Conservation (phyloP, 768 basidiomycete species). For the Pleurotus giganteus region DNA sequence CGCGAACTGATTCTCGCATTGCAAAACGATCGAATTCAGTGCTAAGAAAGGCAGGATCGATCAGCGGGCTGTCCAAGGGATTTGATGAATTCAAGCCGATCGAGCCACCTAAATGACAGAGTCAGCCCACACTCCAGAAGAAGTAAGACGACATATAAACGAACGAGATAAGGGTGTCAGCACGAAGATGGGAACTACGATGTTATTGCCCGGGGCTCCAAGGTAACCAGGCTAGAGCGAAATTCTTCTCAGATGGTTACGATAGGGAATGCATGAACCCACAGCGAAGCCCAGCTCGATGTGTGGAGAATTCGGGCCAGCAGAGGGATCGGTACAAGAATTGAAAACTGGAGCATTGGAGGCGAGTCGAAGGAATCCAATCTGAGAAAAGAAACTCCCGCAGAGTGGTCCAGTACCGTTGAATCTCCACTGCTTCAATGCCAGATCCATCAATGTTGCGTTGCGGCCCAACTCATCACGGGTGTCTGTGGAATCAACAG, state of each 20-base stretch:
- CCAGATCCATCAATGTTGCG: conserved; percentile 9
- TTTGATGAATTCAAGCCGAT: conserved; percentile 18
- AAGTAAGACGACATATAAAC: background rate
- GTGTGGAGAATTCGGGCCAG: conserved; percentile 20
- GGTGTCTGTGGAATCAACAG: conserved; percentile 19
- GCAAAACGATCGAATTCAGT: conserved; percentile 21
- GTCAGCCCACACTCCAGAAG: background rate
- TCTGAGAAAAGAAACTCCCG: conserved; percentile 1
- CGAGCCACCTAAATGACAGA: conserved; percentile 17
- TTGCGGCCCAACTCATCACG: conserved; percentile 13
- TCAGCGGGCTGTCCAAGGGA: conserved; percentile 23
- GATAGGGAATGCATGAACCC: conserved; percentile 4
- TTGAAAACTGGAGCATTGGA: conserved; percentile 12
- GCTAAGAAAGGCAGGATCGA: conserved; percentile 21
- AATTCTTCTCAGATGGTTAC: conserved; percentile 7
- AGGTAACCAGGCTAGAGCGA: conserved; percentile 9
- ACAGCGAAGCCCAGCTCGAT: conserved; percentile 19
- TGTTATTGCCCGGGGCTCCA: conserved; percentile 14
- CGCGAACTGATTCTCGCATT: conserved; percentile 19
- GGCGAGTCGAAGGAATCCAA: conserved; percentile 19
- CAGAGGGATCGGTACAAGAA: conserved; percentile 19
- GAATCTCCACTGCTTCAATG: conserved; percentile 14
- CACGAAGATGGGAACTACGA: conserved; percentile 11
- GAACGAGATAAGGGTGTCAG: conserved; percentile 20
- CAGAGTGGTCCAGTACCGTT: conserved; percentile 18